Percentiles rank a stretch among this genome's conserved stretches.
Conservation (phyloP, 345 rosid genomes). For the Eucalyptus cladocalyx region DNA sequence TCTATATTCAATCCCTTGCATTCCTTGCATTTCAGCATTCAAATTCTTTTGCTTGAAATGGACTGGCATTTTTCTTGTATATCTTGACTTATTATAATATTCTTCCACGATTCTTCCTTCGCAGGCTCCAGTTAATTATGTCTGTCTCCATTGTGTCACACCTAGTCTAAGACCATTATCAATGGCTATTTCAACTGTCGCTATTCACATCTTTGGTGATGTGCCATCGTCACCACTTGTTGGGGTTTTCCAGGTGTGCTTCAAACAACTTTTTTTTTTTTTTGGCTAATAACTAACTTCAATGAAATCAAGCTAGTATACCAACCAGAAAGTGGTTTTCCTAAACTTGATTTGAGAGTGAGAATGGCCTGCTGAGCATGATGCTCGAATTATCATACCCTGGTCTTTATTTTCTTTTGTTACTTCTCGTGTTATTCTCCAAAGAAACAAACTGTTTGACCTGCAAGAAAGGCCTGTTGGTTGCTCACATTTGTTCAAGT, state of each 20-base stretch:
- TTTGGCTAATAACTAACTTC: background rate
- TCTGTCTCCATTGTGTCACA: constrained; percentile 85
- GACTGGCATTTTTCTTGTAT: background rate
- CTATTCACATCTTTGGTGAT: constrained; percentile 92
- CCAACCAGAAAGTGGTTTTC: background rate
- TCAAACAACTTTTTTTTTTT: background rate
- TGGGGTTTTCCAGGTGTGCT: constrained; percentile 76
- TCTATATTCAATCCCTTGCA: background rate
- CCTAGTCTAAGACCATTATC: constrained; percentile 90
- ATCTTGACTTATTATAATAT: background rate
- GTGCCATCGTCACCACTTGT: constrained; percentile 98
- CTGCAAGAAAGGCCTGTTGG: background rate
- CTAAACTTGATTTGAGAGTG: background rate
- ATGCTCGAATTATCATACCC: background rate
- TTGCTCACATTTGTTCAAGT: background rate
- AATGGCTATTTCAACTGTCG: constrained; percentile 88
- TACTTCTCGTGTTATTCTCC: background rate
- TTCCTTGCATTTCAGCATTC: background rate
- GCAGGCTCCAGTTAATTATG: constrained; percentile 93
- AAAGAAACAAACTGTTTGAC: background rate
- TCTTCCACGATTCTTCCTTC: background rate
- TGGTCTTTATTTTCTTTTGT: background rate
- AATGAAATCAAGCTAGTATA: background rate
- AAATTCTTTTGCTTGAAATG: background rate
- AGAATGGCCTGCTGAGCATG: background rate